phyloP scores from a whole-genome alignment of 805 yeast species.

The Pichia gijzeniarum region DNA sequence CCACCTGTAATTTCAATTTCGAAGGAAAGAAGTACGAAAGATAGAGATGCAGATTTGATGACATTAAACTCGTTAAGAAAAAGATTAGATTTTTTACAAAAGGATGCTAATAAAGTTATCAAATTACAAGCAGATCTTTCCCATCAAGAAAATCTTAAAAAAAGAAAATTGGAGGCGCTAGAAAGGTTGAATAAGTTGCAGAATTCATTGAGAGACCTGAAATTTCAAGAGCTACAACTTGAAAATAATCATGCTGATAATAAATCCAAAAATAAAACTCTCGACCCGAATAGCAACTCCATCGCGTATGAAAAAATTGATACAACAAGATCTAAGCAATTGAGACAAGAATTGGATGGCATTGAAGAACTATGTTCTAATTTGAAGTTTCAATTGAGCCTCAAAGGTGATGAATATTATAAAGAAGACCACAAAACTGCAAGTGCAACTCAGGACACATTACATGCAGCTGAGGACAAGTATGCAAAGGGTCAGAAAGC shows the following conservation, averaged over 20 bases:
- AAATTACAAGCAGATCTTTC: constrained; percentile 48
- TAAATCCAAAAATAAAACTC: constrained; percentile 14
- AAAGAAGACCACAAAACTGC: constrained; percentile 6
- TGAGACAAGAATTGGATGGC: constrained; percentile 20
- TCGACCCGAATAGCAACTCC: constrained; percentile 23
- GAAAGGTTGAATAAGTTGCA: constrained; percentile 69
- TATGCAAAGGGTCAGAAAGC: constrained; percentile 26
- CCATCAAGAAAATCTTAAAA: constrained; percentile 48
- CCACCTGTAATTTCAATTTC: constrained; percentile 3
- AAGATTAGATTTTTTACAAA: constrained; percentile 56
- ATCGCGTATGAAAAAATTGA: constrained; percentile 6
- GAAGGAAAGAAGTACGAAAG: constrained; percentile 12
- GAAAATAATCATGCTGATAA: constrained; percentile 1
- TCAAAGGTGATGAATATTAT: constrained; percentile 21
- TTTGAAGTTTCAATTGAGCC: constrained; percentile 22
- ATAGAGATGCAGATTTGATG: constrained; percentile 43
- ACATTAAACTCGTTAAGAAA: constrained; percentile 50
- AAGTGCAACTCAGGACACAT: constrained; percentile 14
- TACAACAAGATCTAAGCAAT: constrained; percentile 15
- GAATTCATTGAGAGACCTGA: constrained; percentile 24
- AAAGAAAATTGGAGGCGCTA: constrained; percentile 60
- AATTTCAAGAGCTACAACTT: constrained; percentile 15
- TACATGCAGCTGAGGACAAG: constrained; percentile 25
- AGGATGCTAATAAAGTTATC: constrained; percentile 70
- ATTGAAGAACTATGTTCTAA: constrained; percentile 24